phyloP scores from a whole-genome alignment of 2,329 filamentous ascomycete species.

The Mycosphaerella sp. region DNA sequence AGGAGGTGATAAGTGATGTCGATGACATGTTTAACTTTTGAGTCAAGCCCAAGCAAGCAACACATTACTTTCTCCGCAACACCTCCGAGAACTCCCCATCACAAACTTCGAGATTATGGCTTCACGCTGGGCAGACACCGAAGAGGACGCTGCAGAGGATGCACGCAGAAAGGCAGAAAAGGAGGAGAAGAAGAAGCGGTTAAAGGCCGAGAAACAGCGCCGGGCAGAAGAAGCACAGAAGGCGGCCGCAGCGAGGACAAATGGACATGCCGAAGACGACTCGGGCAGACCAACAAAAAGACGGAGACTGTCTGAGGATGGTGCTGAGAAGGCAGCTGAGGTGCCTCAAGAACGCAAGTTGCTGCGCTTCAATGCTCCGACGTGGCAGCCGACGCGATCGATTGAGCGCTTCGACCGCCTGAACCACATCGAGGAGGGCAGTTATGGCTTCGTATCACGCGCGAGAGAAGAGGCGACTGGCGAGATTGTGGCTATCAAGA shows the following conservation, averaged over 20 bases:
- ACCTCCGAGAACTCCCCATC: background rate
- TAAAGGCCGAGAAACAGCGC: slow-evolving; percentile 74
- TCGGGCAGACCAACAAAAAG: slow-evolving; percentile 49
- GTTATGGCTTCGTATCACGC: slow-evolving; percentile 89
- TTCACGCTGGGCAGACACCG: slow-evolving; percentile 84
- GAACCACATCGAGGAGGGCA: slow-evolving; percentile 96
- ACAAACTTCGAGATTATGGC: slow-evolving; percentile 20
- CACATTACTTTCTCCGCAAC: background rate
- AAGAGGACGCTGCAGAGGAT: slow-evolving; percentile 70
- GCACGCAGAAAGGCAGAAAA: slow-evolving; percentile 71
- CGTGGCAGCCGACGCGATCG: slow-evolving; percentile 66
- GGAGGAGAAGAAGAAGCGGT: slow-evolving; percentile 81
- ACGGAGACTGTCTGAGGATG: slow-evolving; percentile 54
- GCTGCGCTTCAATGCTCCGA: slow-evolving; percentile 61
- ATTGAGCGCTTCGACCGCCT: slow-evolving; percentile 85
- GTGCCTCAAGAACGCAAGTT: slow-evolving; percentile 48
- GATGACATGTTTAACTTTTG: slow-evolving; percentile 10
- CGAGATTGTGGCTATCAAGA: slow-evolving; percentile 83
- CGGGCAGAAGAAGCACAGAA: slow-evolving; percentile 50
- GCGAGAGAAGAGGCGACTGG: slow-evolving; percentile 68
- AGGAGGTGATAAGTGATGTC: background rate
- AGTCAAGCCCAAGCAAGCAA: background rate
- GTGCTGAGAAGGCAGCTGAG: slow-evolving; percentile 25
- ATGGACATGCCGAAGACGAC: slow-evolving; percentile 24
- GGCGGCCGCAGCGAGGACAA: slow-evolving; percentile 27